Conservation (phyloP, 2,329 filamentous ascomycete species). For the Gnomoniopsis sp. region DNA sequence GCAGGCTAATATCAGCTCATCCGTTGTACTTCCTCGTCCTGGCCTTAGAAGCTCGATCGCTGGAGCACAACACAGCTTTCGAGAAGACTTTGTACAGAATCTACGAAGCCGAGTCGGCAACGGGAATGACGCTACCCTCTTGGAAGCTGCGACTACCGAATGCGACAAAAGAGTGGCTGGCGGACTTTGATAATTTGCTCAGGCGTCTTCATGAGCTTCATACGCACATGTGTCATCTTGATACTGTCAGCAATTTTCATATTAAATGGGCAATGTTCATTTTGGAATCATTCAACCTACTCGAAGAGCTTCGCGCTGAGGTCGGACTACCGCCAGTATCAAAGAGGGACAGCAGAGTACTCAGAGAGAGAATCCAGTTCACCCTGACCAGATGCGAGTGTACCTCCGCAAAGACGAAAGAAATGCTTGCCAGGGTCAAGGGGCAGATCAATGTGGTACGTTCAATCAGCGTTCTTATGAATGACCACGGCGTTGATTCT, state of each 20-base stretch:
- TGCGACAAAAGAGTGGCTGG: conserved; percentile 3
- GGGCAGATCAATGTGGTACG: conserved; percentile 10
- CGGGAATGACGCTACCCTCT: conserved; percentile 3
- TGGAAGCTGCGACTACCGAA: conserved; percentile 5
- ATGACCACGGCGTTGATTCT: neutral
- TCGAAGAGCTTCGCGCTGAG: neutral
- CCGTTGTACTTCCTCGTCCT: conserved; percentile 6
- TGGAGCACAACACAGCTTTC: conserved; percentile 1
- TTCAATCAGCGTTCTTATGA: neutral
- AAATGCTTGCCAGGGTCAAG: conserved; percentile 4
- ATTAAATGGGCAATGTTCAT: neutral
- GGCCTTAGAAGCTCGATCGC: neutral
- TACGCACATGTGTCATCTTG: conserved; percentile 9
- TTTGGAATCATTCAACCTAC: neutral
- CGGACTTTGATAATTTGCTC: conserved; percentile 4
- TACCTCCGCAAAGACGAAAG: conserved; percentile 1
- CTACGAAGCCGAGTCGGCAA: conserved; percentile 4
- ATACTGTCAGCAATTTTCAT: neutral
- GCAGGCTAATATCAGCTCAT: neutral
- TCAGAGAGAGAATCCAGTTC: conserved; percentile 7
- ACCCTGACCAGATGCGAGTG: conserved; percentile 1
- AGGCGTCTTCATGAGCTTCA: conserved; percentile 1
- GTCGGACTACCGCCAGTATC: neutral
- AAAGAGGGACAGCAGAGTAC: neutral
- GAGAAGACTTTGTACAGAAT: conserved; percentile 3